Conservation (phyloP, 2,329 filamentous ascomycete species). For the Fulvia fulva region DNA sequence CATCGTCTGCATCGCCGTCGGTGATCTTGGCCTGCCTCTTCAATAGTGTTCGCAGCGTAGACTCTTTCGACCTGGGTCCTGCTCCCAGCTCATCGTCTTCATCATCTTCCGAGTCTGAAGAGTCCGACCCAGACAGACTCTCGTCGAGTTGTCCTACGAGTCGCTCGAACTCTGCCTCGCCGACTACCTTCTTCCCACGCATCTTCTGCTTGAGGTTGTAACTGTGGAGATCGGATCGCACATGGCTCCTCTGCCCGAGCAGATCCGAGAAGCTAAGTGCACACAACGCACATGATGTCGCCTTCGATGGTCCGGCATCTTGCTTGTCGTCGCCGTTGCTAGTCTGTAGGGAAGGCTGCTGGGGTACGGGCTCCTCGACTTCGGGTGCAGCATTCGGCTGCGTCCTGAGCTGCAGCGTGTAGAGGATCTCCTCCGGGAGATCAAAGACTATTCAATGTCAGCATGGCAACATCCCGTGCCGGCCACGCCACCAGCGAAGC, state of each 20-base stretch:
- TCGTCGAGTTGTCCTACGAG: slow-evolving; percentile 83
- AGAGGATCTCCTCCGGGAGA: slow-evolving; percentile 69
- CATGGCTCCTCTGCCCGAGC: slow-evolving; percentile 78
- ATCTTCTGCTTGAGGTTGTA: slow-evolving; percentile 95
- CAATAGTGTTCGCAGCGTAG: slow-evolving; percentile 69
- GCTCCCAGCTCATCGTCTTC: slow-evolving; percentile 57
- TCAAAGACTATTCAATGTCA: slow-evolving; percentile 63
- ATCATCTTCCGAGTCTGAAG: slow-evolving; percentile 57
- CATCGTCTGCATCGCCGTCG: slow-evolving; percentile 49
- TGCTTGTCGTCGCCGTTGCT: slow-evolving; percentile 35
- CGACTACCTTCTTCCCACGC: slow-evolving; percentile 65
- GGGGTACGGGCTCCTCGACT: slow-evolving; percentile 27
- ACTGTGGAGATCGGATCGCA: slow-evolving; percentile 83
- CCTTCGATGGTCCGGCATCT: slow-evolving; percentile 47
- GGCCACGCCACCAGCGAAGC: too few relatives aligned
- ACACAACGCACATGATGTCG: slow-evolving; percentile 80
- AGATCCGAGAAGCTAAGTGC: slow-evolving; percentile 66
- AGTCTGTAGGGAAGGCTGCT: slow-evolving; percentile 3
- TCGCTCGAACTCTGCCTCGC: slow-evolving; percentile 80
- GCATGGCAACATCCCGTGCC: neutral
- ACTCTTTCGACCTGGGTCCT: slow-evolving; percentile 55
- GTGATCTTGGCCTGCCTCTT: slow-evolving; percentile 78
- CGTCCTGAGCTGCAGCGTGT: slow-evolving; percentile 59
- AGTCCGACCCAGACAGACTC: slow-evolving; percentile 79
- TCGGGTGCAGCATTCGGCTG: slow-evolving; percentile 35